Evolutionary conservation across 148 eudicot genomes (phyloP), one percentile per base, ranked within the genome.

Genomic region (Talinum fruticosum): DNA sequence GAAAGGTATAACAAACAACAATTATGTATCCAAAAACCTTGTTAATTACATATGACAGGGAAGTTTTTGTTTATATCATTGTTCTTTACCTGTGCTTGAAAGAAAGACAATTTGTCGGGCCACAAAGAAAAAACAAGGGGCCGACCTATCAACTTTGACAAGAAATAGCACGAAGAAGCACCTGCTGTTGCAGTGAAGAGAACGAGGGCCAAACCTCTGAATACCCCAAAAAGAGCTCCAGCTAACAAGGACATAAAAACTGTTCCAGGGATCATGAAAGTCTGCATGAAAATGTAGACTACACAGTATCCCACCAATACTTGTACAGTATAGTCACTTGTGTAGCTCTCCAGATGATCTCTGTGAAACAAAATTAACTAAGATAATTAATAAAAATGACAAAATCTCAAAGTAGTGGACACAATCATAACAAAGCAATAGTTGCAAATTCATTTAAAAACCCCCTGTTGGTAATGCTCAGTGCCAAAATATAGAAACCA

Each of bases 211-310:
- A 94, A 86, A 68, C 98, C 98, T 84, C 84, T 87, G 78, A 87
- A 78, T 71, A 96, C 86, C 76, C 97, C 99, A 44, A 96, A 96
- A 51, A 96, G 92, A 19, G 99, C 84, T 45, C 99, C 99, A 19
- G 99, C 97, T 51, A 96, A 94, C 87, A 96, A 87, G 38, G 99
- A 96, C 97, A 96, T 91, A 77, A 96, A 96, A 36, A 96, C 88
- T 1, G 99, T 96, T 76, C 99, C 99, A 19, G 99, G 99, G 68
- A 96, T 96, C 99, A 93, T 91, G 89, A 96, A 96, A 69, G 99
- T 96, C 90, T 96, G 99, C 99, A 96, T 96, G 84, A 91, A 93
- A 54, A 96, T 87, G 91, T 93, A 96, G 78, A 96, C 94, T 82
- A 91, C 83, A 76, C 92, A 90, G 79, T 93, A 96, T 71, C 99